These are phyloP conservation scores for Ophiostoma fasciatum DNA, from an alignment of 2,329 filamentous ascomycete genomes.

Conservation along the genomic window DNA sequence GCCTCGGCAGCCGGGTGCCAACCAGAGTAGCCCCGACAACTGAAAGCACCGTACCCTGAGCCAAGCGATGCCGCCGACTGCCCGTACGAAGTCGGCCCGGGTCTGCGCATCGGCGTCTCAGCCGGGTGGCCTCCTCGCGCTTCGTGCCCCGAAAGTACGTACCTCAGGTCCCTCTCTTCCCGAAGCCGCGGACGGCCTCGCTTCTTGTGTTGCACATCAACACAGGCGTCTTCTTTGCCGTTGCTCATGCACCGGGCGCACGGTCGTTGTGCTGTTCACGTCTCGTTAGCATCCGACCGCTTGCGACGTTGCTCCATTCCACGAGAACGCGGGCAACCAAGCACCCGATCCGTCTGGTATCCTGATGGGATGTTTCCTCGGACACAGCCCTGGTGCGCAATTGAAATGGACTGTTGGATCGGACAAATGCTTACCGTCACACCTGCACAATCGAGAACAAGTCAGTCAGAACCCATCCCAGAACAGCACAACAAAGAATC, in stretches of 20 bases:
- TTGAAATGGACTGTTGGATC: not conserved
- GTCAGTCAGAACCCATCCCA: not conserved
- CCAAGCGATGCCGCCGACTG: constrained; percentile 25
- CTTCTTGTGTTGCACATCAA: constrained; percentile 80
- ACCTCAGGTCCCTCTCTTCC: constrained; percentile 51
- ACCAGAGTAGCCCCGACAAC: constrained; percentile 27
- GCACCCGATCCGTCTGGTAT: no score
- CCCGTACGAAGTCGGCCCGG: constrained; percentile 32
- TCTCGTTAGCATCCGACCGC: not conserved
- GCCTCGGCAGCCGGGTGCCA: constrained; percentile 39
- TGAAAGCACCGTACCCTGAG: constrained; percentile 30
- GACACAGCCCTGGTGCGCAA: no score
- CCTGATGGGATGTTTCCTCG: no score
- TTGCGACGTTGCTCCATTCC: no score
- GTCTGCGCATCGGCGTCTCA: constrained; percentile 32
- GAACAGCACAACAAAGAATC: not conserved
- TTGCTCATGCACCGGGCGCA: constrained; percentile 65
- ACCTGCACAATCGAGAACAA: constrained; percentile 1
- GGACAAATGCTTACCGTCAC: constrained; percentile 5
- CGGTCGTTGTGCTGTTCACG: constrained; percentile 49
- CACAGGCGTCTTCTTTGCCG: constrained; percentile 65
- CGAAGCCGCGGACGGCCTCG: constrained; percentile 62
- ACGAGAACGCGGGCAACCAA: no score
- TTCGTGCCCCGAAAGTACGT: constrained; percentile 32
- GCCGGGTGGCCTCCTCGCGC: constrained; percentile 26